These are phyloP conservation scores for Vavraia culicis DNA, from an alignment of 371 early-diverging fungal genomes.

Conservation along the genomic window DNA sequence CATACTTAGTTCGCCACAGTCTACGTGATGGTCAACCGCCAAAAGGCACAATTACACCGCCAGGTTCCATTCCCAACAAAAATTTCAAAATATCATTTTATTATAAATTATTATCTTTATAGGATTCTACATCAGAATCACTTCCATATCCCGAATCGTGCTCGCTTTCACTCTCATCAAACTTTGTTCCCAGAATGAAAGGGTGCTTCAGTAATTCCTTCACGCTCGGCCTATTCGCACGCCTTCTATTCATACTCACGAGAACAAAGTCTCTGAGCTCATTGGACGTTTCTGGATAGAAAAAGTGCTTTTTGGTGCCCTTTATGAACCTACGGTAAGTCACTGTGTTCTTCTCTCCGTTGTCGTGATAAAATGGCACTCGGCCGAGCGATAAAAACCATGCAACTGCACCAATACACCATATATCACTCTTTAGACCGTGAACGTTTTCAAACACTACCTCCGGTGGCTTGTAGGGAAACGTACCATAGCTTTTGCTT, in stretches of 20 bases:
- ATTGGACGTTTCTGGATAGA: slow-evolving; percentile 21
- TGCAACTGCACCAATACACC: slow-evolving; percentile 40
- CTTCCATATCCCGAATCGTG: too few species aligned
- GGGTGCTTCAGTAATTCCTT: slow-evolving; percentile 36
- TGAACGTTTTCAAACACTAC: slow-evolving; percentile 37
- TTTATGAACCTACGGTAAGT: slow-evolving; percentile 30
- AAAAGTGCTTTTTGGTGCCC: slow-evolving; percentile 19
- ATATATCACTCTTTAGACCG: slow-evolving; percentile 41
- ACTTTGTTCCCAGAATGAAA: slow-evolving; percentile 24
- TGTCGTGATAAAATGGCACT: slow-evolving; percentile 36
- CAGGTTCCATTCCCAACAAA: too few species aligned
- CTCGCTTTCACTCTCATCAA: too few species aligned
- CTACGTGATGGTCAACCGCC: too few species aligned
- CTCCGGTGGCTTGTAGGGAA: slow-evolving; percentile 45
- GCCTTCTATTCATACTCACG: slow-evolving; percentile 31
- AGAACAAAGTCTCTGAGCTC: slow-evolving; percentile 38
- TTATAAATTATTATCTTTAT: too few species aligned
- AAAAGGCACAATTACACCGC: too few species aligned
- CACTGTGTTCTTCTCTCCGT: slow-evolving; percentile 23
- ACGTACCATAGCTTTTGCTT: slow-evolving; percentile 43
- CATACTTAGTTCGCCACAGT: too few species aligned
- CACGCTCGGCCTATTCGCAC: slow-evolving; percentile 33
- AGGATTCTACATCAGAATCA: too few species aligned
- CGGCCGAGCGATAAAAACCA: slow-evolving; percentile 31
- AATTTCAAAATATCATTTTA: too few species aligned